Conservation (phyloP, 1,139 yeast species). For the Kodamaea fungicola region DNA sequence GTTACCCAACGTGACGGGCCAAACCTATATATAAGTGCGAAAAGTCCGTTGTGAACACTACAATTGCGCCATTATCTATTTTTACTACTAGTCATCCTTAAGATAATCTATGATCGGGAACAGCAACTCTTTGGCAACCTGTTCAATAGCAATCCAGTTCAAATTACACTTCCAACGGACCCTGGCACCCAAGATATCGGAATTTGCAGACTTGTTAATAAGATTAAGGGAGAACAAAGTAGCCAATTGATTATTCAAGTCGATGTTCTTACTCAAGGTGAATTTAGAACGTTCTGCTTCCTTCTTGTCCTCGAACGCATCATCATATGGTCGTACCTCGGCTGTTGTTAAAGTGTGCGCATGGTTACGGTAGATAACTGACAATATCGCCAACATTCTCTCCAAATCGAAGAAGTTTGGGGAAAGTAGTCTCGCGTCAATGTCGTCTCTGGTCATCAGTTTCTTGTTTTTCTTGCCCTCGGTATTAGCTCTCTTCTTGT, state of each 20-base stretch:
- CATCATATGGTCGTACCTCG: conserved; percentile 22
- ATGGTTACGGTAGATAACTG: conserved; percentile 50
- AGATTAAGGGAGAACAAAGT: conserved; percentile 56
- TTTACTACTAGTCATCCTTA: conserved; percentile 7
- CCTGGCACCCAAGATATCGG: conserved; percentile 59
- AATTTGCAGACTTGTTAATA: conserved; percentile 44
- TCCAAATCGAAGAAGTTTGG: conserved; percentile 67
- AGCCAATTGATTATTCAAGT: conserved; percentile 57
- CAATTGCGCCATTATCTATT: background rate
- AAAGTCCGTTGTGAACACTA: no score
- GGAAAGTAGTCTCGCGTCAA: conserved; percentile 53
- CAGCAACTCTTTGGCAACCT: conserved; percentile 50
- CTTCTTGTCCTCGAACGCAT: conserved; percentile 25
- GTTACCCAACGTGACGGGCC: no score
- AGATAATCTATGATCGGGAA: conserved; percentile 52
- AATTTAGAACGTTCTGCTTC: conserved; percentile 32
- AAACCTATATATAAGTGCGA: no score
- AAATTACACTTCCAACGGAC: conserved; percentile 65
- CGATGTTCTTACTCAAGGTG: conserved; percentile 40
- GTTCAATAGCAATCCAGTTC: conserved; percentile 48
- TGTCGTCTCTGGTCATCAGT: conserved; percentile 41
- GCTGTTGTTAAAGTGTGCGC: conserved; percentile 25
- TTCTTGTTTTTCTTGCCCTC: conserved; percentile 30
- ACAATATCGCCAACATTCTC: conserved; percentile 61
- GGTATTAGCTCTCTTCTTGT: conserved; percentile 25